phyloP scores from a whole-genome alignment of 176 grass and related monocot species.

The Canna indica region DNA sequence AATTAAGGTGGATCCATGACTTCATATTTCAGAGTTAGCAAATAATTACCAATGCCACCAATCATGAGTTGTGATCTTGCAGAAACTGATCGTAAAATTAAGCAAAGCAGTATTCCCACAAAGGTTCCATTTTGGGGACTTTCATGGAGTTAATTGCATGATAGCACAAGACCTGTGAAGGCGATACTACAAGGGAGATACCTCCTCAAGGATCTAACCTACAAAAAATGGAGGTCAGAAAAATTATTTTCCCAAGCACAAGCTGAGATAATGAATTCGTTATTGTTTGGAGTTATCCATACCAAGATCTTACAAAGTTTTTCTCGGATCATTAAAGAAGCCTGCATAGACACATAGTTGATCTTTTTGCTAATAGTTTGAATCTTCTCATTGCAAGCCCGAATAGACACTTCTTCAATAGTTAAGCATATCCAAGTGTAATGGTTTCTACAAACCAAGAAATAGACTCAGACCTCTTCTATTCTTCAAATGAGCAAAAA shows the following conservation, averaged over 20 bases:
- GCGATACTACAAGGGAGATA: background rate
- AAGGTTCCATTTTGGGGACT: background rate
- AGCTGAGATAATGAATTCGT: background rate
- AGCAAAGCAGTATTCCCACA: too few relatives aligned
- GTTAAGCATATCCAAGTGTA: background rate
- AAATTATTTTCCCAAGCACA: background rate
- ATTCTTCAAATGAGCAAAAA: slow-evolving; percentile 1
- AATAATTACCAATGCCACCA: background rate
- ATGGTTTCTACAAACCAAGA: background rate
- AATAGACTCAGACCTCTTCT: background rate
- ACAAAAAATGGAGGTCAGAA: background rate
- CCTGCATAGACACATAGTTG: background rate
- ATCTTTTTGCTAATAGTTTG: background rate
- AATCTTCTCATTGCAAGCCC: background rate
- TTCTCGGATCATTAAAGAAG: background rate
- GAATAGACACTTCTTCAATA: background rate
- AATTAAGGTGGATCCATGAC: background rate
- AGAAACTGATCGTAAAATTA: too few relatives aligned
- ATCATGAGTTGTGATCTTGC: background rate
- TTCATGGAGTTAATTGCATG: background rate
- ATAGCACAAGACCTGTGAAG: background rate
- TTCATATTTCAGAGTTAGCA: background rate
- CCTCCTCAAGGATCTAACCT: background rate
- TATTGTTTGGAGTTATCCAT: background rate
- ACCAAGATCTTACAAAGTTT: background rate